Percentiles rank a stretch among this genome's conserved stretches.
These are phyloP conservation scores for Mytilinidion resinicola DNA, from an alignment of 495 filamentous ascomycete species.

Conservation along the genomic window DNA sequence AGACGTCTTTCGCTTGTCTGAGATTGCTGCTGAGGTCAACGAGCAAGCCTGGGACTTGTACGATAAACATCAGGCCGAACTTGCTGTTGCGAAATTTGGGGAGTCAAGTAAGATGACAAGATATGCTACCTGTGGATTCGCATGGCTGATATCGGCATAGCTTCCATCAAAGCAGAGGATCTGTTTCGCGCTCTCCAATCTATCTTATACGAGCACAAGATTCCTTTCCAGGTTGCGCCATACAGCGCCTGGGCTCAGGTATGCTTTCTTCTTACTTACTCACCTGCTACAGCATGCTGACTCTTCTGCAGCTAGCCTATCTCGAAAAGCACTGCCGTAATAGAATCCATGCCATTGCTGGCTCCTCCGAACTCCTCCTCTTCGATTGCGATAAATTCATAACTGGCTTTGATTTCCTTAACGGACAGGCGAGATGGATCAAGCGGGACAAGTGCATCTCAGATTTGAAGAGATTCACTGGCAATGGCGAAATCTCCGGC, in stretches of 20 bases:
- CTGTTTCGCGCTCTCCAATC: constrained; percentile 49
- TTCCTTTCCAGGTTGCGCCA: constrained; percentile 81
- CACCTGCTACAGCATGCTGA: not conserved
- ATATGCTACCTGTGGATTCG: not conserved
- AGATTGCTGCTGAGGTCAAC: constrained; percentile 32
- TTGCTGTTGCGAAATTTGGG: constrained; percentile 77
- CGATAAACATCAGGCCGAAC: constrained; percentile 65
- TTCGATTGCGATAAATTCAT: constrained; percentile 84
- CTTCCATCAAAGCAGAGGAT: constrained; percentile 24
- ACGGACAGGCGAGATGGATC: constrained; percentile 60
- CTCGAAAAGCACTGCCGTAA: constrained; percentile 62
- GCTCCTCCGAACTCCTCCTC: constrained; percentile 78
- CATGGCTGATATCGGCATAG: constrained; percentile 13
- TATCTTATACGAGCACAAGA: constrained; percentile 58
- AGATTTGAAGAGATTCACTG: constrained; percentile 42
- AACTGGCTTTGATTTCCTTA: constrained; percentile 65
- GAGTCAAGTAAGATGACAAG: constrained; percentile 55
- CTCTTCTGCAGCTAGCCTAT: constrained; percentile 62
- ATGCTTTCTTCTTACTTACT: constrained; percentile 4
- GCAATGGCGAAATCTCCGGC: constrained; percentile 50
- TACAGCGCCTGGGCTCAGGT: constrained; percentile 90
- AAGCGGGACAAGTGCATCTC: constrained; percentile 63
- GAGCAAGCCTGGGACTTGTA: constrained; percentile 80
- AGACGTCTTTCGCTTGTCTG: constrained; percentile 47
- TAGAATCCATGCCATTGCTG: constrained; percentile 72